Conservation (phyloP, 305 asterid species). For the Vinca major region DNA sequence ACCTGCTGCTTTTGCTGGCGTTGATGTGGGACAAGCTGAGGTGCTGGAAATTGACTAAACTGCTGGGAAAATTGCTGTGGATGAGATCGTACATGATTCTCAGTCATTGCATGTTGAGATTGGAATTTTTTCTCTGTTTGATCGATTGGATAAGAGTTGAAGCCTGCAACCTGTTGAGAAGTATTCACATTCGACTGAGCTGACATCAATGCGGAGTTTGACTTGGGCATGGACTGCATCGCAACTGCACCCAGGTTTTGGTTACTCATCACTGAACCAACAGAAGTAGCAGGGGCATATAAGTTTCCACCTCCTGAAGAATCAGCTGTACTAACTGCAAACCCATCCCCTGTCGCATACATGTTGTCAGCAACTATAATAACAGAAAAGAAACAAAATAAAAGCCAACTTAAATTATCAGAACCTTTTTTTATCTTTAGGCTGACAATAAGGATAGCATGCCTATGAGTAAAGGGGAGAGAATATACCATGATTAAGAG, state of each 20-base stretch:
- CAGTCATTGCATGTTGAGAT: slow-evolving; percentile 36
- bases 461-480: slow-evolving; percentile 3
- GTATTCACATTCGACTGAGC: slow-evolving; percentile 39
- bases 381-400: neutral
- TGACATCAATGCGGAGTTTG: slow-evolving; percentile 40
- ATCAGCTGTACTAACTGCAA: slow-evolving; percentile 49
- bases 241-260: slow-evolving; percentile 41
- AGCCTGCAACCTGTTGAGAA: slow-evolving; percentile 42
- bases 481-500: slow-evolving; percentile 49
- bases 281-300: slow-evolving; percentile 47
- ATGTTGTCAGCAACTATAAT: neutral
- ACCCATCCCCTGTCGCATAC: slow-evolving; percentile 55
- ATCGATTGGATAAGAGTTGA: slow-evolving; percentile 42
- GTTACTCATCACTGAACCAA: slow-evolving; percentile 40
- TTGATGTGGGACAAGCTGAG: slow-evolving; percentile 45
- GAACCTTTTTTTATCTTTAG: neutral
- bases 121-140: slow-evolving; percentile 51
- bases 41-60: slow-evolving; percentile 59
- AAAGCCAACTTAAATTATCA: neutral
- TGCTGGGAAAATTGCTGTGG: slow-evolving; percentile 50
- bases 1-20: slow-evolving; percentile 55
- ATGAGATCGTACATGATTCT: slow-evolving; percentile 43
- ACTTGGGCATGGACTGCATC: slow-evolving; percentile 44
- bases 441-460: neutral
- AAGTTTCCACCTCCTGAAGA: slow-evolving; percentile 60